Conservation (phyloP, 2,329 filamentous ascomycete genomes). For the Calonectria multiphialidica region DNA sequence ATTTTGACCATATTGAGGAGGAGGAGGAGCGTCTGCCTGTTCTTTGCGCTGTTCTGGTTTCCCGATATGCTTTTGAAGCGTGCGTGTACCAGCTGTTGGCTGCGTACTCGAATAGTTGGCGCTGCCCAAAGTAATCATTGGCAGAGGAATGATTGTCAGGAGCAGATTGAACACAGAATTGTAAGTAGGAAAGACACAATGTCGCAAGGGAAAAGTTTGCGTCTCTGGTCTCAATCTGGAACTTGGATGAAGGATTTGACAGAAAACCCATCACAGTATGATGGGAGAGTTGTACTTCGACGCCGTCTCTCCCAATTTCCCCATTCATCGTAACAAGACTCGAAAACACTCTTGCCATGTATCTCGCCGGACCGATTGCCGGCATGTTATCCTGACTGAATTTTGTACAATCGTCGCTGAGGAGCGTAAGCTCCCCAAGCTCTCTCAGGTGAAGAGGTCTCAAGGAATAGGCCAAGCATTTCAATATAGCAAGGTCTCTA, state of each 20-base stretch:
- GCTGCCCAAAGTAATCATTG: background rate
- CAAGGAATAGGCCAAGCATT: background rate
- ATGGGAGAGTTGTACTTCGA: background rate
- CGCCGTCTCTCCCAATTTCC: background rate
- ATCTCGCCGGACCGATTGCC: background rate
- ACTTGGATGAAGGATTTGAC: background rate
- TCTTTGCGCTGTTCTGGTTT: background rate
- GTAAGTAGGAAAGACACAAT: background rate
- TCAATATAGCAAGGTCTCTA: background rate
- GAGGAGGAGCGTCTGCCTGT: background rate
- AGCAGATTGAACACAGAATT: background rate
- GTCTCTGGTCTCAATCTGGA: background rate
- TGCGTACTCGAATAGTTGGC: background rate
- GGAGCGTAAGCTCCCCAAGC: background rate
- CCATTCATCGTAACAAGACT: background rate
- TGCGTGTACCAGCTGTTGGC: background rate
- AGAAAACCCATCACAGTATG: background rate
- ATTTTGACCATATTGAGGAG: background rate
- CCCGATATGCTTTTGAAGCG: background rate
- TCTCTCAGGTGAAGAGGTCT: background rate
- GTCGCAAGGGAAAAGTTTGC: background rate
- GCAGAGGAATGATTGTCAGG: background rate
- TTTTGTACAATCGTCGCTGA: background rate
- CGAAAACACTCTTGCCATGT: background rate
- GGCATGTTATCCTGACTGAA: background rate